phyloP scores from a whole-genome alignment of 2,329 filamentous ascomycete species.

The Colletotrichum chrysophilum region DNA sequence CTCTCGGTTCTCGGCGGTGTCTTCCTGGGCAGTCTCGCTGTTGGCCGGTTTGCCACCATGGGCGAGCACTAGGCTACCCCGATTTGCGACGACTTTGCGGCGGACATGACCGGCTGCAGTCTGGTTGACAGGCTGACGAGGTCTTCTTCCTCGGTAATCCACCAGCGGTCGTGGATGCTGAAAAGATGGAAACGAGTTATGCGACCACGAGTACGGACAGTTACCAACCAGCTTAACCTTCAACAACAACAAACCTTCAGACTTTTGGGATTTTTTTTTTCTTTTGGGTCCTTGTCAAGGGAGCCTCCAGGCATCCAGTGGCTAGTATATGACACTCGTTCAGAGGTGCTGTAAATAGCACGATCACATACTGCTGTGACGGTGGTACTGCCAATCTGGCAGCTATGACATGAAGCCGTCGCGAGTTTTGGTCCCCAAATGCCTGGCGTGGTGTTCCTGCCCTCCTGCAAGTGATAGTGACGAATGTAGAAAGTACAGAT shows the following conservation, averaged over 20 bases:
- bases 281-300: neutral
- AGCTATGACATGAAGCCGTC: neutral
- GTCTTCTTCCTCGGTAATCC: neutral
- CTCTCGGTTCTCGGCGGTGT: slow-evolving; percentile 78
- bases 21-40: slow-evolving; percentile 84
- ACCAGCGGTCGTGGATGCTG: neutral
- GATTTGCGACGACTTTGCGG: neutral
- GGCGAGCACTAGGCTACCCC: slow-evolving; percentile 49
- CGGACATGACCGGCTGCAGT: neutral
- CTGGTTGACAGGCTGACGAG: neutral
- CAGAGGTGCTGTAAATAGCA: neutral
- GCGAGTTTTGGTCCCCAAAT: neutral
- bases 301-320: neutral
- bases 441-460: neutral
- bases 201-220: neutral
- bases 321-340: neutral
- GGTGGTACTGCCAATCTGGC: neutral
- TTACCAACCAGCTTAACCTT: neutral
- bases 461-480: slow-evolving; percentile 1
- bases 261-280: neutral
- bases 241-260: neutral
- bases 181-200: neutral
- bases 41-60: slow-evolving; percentile 70
- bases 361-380: neutral
- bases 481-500: slow-evolving; percentile 39